These are phyloP conservation scores for Fusarium virguliforme DNA, from an alignment of 2,329 filamentous ascomycete species.

Conservation along the genomic window DNA sequence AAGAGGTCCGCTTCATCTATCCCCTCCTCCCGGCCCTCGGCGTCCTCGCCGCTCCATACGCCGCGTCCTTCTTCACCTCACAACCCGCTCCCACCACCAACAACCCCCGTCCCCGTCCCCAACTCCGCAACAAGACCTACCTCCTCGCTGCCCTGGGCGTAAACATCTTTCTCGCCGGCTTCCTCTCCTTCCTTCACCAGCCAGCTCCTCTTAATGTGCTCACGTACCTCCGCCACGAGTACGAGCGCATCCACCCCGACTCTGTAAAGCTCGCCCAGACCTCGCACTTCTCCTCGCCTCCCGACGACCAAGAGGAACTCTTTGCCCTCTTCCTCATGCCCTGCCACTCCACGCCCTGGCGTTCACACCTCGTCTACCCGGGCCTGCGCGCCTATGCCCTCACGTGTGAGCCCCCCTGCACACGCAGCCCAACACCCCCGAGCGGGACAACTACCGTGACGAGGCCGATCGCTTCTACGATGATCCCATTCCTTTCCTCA, in stretches of 20 bases:
- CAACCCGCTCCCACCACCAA: conserved; percentile 47
- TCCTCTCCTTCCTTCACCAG: conserved; percentile 84
- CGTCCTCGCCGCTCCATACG: conserved; percentile 79
- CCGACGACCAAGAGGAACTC: conserved; percentile 60
- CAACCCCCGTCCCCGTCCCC: conserved; percentile 50
- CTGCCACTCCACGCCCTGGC: conserved; percentile 97
- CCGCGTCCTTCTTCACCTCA: conserved; percentile 75
- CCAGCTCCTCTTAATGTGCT: conserved; percentile 84
- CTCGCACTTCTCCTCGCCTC: conserved; percentile 49
- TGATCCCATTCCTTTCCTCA: conserved; percentile 70
- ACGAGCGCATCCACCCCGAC: conserved; percentile 70
- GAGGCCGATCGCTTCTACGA: conserved; percentile 95
- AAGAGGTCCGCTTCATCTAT: conserved; percentile 97
- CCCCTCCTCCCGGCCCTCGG: conserved; percentile 91
- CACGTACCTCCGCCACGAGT: conserved; percentile 81
- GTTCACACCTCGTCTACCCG: conserved; percentile 85
- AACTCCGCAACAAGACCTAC: conserved; percentile 69
- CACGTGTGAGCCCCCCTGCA: conserved; percentile 88
- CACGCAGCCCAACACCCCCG: conserved; percentile 69
- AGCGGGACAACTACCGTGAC: conserved; percentile 82
- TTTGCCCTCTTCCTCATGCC: conserved; percentile 91
- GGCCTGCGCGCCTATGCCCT: conserved; percentile 85
- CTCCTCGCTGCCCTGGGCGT: conserved; percentile 72
- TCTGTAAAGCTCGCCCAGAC: conserved; percentile 44
- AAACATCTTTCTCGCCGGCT: conserved; percentile 81